Evolutionary conservation across 805 yeast species (phyloP).

Genomic region (Saccharomyces paradoxus): DNA sequence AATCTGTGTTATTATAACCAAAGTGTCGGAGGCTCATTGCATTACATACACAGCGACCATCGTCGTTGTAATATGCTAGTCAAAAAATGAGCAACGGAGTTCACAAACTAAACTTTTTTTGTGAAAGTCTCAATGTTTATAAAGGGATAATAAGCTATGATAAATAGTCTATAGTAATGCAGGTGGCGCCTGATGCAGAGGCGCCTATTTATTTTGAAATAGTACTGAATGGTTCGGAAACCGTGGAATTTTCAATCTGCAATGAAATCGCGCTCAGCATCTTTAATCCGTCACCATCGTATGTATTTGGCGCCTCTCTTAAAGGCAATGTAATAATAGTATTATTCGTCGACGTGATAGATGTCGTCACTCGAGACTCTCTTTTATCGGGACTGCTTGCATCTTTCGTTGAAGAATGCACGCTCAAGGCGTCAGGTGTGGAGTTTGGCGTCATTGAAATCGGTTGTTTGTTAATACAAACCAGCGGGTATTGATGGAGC

Average conservation of each 20-base stretch:
- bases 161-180: not conserved
- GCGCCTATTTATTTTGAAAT: not conserved
- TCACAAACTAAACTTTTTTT: not conserved
- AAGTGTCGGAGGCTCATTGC: not conserved
- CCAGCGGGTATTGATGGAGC: conserved; percentile 54
- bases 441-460: not conserved
- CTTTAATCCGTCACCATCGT: conserved; percentile 21
- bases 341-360: conserved; percentile 6
- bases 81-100: no score
- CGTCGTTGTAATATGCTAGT: not conserved
- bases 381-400: not conserved
- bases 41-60: not conserved
- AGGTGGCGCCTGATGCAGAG: not conserved
- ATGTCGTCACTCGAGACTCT: conserved; percentile 31
- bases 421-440: not conserved
- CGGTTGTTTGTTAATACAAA: not conserved
- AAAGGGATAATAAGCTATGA: not conserved
- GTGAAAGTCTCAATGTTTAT: not conserved
- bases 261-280: conserved; percentile 27
- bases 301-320: conserved; percentile 19
- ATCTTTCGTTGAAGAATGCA: not conserved
- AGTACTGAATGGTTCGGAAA: not conserved
- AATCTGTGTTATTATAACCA: not conserved
- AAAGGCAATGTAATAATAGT: conserved; percentile 12
- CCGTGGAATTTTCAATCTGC: conserved; percentile 10